Base-by-base conservation (phyloP, 768 basidiomycete genomes). In the Phylloporus scabripes region DNA sequence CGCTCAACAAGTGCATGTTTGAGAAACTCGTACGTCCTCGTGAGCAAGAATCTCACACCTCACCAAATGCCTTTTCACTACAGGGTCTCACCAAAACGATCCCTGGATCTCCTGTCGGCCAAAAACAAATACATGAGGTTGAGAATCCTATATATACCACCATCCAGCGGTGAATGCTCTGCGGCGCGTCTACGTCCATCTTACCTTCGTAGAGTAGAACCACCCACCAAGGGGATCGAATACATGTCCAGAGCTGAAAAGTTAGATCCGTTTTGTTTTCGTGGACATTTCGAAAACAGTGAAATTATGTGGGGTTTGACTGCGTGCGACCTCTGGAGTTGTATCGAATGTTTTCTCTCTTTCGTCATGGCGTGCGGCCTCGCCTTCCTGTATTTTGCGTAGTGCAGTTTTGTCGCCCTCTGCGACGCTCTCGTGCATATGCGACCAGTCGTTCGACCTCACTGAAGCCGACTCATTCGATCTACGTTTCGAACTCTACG, bases 1-100 rank as follows among this genome's bases (percentile, higher is more conserved):
- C 80, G 46, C 77, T 97, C 41, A 99, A 98, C 75, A 74, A 82
- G 50, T 98, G 95, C 74, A 89, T 95, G 77, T 94, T 97, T 63
- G 86, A 94, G 69, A 97, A 96, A 67, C 79, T 98, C 58, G 95
- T 92, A 57, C 57, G 89, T 81, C 44, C 32, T 49, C 37, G 14
- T 3, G 12, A 29, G n/a, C 31, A 14, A 1, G 21, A 1, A 21
- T 34, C 4, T 3, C 17, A 5, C 37, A 10, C 7, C 18, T 18
- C 17, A 24, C 20, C 34, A 1, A 45, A 11, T 10, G 9, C 28
- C 32, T 32, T 34, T 44, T 15, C 28, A n/a, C 48, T 42, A 7
- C 65, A 97, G 95, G 92, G 92, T 58, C 77, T 97, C 51, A 79
- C 74, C 34, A 98, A 98, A 72, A 82, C 80, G 38, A 93, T 98